These are phyloP conservation scores for Aspergillus costaricaensis DNA, from an alignment of 2,329 filamentous ascomycete species.

Conservation along the genomic window DNA sequence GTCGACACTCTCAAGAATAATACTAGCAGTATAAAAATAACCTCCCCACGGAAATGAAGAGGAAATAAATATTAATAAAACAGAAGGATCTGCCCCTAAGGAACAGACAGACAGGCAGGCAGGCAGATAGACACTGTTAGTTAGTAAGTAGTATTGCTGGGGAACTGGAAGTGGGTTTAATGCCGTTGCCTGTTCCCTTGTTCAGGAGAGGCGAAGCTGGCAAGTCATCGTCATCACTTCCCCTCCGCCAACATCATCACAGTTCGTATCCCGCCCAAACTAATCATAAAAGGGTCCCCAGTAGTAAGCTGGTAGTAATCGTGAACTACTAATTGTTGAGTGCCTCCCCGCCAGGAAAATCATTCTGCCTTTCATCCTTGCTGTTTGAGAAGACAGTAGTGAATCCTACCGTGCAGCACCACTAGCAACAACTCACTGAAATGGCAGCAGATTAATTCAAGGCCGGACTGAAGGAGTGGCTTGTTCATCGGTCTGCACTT, in stretches of 20 bases:
- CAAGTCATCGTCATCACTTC: background rate
- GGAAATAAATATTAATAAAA: background rate
- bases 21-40: background rate
- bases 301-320: too few species aligned
- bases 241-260: background rate
- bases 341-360: background rate
- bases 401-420: background rate
- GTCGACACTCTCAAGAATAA: background rate
- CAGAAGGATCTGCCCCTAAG: background rate
- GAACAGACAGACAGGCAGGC: background rate
- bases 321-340: too few species aligned
- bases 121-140: background rate
- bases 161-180: conserved; percentile 4
- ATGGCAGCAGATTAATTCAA: background rate
- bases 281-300: too few species aligned
- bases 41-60: background rate
- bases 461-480: background rate
- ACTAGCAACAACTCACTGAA: too few species aligned
- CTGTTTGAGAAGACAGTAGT: too few species aligned
- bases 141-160: too few species aligned
- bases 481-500: conserved; percentile 1
- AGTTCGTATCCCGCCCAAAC: background rate
- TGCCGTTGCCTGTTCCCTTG: conserved; percentile 15
- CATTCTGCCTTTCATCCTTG: background rate
- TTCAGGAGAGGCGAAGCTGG: background rate